Conservation (phyloP, 1,284 basidiomycete genomes). For the Ceratobasidium sp. region DNA sequence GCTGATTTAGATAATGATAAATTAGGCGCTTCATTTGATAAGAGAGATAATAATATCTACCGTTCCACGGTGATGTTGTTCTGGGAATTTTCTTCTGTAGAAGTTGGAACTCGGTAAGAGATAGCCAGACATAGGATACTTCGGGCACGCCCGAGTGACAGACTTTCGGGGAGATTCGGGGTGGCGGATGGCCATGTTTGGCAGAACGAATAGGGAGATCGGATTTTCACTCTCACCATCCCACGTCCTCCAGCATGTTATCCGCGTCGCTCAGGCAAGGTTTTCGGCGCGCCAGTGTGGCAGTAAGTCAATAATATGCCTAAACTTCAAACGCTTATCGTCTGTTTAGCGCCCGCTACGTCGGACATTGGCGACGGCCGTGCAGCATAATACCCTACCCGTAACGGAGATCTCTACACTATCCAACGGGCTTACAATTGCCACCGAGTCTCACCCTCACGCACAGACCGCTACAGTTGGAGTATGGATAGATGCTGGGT, state of each 20-base stretch:
- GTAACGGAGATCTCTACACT: constrained; percentile 90
- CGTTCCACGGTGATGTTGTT: too few relatives aligned
- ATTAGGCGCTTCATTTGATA: too few relatives aligned
- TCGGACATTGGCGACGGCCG: constrained; percentile 34
- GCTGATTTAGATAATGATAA: too few relatives aligned
- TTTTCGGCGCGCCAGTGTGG: constrained; percentile 37
- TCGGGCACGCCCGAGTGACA: too few relatives aligned
- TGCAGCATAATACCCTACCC: constrained; percentile 60
- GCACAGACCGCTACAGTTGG: constrained; percentile 99
- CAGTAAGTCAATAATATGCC: constrained; percentile 9
- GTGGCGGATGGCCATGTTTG: constrained; percentile 42
- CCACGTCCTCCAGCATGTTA: constrained; percentile 45
- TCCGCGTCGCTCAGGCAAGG: constrained; percentile 45
- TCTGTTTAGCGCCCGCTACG: constrained; percentile 23
- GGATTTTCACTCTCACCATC: constrained; percentile 47
- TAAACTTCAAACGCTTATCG: constrained; percentile 7
- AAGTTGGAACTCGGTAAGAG: too few relatives aligned
- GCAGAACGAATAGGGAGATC: constrained; percentile 40
- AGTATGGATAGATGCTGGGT: constrained; percentile 99
- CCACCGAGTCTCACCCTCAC: constrained; percentile 91
- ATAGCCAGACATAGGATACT: too few relatives aligned
- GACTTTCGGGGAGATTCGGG: constrained; percentile 40
- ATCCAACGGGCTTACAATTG: constrained; percentile 92
- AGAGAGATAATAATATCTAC: too few relatives aligned
- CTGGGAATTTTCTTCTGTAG: too few relatives aligned